A percentile compares a stretch with the other conserved stretches of the same genome.
Conservation (phyloP, 495 filamentous ascomycete genomes). For the Articulospora tetracladia region DNA sequence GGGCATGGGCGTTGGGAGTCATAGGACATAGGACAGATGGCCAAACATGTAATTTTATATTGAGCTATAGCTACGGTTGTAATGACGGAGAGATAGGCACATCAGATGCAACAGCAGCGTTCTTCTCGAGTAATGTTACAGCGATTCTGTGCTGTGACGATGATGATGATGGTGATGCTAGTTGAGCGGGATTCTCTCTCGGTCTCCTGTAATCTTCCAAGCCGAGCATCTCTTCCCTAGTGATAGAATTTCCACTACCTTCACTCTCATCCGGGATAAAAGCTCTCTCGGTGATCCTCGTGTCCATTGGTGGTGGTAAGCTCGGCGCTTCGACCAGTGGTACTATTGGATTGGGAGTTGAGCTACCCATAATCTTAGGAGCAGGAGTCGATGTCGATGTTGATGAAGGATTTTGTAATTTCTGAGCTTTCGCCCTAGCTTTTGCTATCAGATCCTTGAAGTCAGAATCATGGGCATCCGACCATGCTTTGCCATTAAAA, state of each 20-base stretch:
- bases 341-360: not conserved
- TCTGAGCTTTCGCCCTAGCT: slow-evolving; percentile 42
- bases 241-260: not conserved
- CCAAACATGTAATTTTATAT: not conserved
- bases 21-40: not conserved
- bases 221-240: not conserved
- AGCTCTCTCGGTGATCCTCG: not conserved
- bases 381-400: not conserved
- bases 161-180: not conserved
- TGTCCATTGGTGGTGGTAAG: too few species aligned
- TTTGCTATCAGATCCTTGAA: slow-evolving; percentile 74
- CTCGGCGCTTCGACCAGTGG: too few species aligned
- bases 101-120: slow-evolving; percentile 9
- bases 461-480: slow-evolving; percentile 60
- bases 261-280: not conserved
- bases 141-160: slow-evolving; percentile 10
- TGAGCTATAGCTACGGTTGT: slow-evolving; percentile 1
- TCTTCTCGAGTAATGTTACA: not conserved
- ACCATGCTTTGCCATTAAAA: slow-evolving; percentile 79
- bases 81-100: slow-evolving; percentile 7
- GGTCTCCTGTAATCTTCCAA: slow-evolving; percentile 1
- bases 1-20: not conserved
- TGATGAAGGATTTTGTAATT: not conserved
- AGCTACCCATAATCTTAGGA: not conserved
- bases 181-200: not conserved